Evolutionary conservation across 345 rosid species (phyloP), one percentile per base, ranked within the genome.

Genomic region (Arabidopsis arenosa): DNA sequence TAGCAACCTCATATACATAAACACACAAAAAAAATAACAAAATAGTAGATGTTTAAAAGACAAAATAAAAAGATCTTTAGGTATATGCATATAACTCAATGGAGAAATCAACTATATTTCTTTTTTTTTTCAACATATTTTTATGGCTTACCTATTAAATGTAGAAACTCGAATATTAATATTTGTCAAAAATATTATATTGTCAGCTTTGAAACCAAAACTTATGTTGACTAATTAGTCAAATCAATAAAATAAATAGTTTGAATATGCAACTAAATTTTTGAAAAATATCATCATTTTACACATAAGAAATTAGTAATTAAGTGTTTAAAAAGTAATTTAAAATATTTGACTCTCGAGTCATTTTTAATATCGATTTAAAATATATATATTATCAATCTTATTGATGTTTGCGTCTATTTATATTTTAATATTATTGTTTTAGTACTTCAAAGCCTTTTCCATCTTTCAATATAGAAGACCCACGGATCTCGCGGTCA

Each of bases 401-500:
- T 35, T 49, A n/a, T 52, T 68, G 69, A 68, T 26, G 54, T 74
- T 51, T 43, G 74, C 13, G 68, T 75, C 39, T 32, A 21, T n/a
- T 51, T 5, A 66, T 57, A 57, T 51, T 60, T 21, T 32, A 53
- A 53, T 68, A 76, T 52, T 9, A 67, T 13, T 60, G 30, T 28
- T 75, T 68, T 51, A 47, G 63, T 68, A 68, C 63, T 68, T 70
- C 69, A 43, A 68, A 68, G 18, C 48, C 74, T 75, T 68, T 44
- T 68, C 7, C 56, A 51, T 59, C 15, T 68, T 60, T 57, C 66
- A 66, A 56, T 37, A 18, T 11, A 52, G 69, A 68, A 75, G 63
- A 70, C 75, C 70, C 75, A 76, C 66, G 59, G 66, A 63, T 70
- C 68, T 43, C 65, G 28, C 59, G 28, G 80, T 76, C 80, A 76